Evolutionary conservation across 2,329 filamentous ascomycete species (phyloP).

Genomic region (Aspergillus oerlinghausenensis): DNA sequence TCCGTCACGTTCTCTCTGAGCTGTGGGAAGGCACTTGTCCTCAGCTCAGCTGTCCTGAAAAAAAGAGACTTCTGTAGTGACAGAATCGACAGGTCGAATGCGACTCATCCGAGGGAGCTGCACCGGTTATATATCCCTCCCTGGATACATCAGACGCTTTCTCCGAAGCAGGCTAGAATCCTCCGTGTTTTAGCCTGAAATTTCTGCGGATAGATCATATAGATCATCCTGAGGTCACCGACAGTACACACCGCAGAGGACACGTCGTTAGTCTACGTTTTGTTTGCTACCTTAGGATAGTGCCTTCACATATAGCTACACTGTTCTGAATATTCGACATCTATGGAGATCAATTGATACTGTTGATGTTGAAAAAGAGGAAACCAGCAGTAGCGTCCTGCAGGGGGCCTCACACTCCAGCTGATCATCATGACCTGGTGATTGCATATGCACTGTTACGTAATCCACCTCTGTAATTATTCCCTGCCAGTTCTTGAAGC

Average conservation of each 20-base stretch:
- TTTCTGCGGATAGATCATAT: background rate
- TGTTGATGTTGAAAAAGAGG: too few species aligned
- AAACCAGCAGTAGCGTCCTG: too few species aligned
- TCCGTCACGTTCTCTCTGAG: too few species aligned
- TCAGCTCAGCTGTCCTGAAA: background rate
- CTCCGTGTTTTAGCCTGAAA: background rate
- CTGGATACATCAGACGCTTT: background rate
- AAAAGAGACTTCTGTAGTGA: background rate
- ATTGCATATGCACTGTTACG: background rate
- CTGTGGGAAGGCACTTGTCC: too few species aligned
- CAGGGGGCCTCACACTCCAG: background rate
- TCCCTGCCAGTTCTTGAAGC: background rate
- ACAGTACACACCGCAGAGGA: too few species aligned
- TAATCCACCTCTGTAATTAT: background rate
- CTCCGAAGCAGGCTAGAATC: background rate
- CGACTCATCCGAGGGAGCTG: constrained; percentile 4
- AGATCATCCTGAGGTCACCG: background rate
- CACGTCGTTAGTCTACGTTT: background rate
- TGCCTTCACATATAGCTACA: background rate
- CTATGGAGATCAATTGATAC: background rate
- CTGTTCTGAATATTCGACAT: background rate
- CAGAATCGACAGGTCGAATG: background rate
- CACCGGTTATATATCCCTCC: constrained; percentile 9
- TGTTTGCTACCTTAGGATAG: background rate
- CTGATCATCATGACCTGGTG: background rate